Percentiles rank a stretch among this genome's conserved stretches.
These are phyloP conservation scores for Yarrowia porcina DNA, from an alignment of 805 yeast species.

Conservation along the genomic window DNA sequence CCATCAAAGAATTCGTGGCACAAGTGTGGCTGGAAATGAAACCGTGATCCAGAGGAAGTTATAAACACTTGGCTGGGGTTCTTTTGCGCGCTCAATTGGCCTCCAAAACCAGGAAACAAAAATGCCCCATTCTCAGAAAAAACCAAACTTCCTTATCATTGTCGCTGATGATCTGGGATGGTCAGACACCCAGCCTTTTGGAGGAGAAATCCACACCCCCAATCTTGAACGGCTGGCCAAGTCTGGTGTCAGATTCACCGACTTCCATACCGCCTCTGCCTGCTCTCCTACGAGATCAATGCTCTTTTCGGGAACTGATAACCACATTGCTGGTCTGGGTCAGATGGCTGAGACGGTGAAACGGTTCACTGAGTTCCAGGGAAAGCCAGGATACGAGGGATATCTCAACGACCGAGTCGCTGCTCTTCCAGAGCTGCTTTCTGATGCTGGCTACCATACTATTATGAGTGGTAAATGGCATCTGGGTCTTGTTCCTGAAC, in stretches of 20 bases:
- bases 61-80: neutral
- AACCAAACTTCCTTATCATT: conserved; percentile 46
- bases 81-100: neutral
- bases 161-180: conserved; percentile 62
- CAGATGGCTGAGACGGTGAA: conserved; percentile 52
- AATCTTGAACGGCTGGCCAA: conserved; percentile 46
- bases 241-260: conserved; percentile 50
- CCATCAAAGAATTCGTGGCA: conserved; percentile 5
- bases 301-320: conserved; percentile 58
- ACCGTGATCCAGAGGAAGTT: neutral
- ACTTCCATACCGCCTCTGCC: conserved; percentile 61
- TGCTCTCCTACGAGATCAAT: conserved; percentile 63
- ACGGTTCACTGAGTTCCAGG: conserved; percentile 41
- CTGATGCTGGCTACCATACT: conserved; percentile 50
- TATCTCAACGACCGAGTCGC: conserved; percentile 51
- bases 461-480: conserved; percentile 61
- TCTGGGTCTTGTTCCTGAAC: conserved; percentile 47
- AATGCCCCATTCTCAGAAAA: neutral
- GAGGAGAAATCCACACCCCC: conserved; percentile 54
- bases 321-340: conserved; percentile 60
- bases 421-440: conserved; percentile 50
- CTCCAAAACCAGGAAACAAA: neutral
- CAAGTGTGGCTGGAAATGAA: conserved; percentile 13
- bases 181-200: conserved; percentile 53
- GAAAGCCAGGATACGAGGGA: conserved; percentile 56